phyloP scores from a whole-genome alignment of 768 basidiomycete species.

The Amanita pallidorosea region DNA sequence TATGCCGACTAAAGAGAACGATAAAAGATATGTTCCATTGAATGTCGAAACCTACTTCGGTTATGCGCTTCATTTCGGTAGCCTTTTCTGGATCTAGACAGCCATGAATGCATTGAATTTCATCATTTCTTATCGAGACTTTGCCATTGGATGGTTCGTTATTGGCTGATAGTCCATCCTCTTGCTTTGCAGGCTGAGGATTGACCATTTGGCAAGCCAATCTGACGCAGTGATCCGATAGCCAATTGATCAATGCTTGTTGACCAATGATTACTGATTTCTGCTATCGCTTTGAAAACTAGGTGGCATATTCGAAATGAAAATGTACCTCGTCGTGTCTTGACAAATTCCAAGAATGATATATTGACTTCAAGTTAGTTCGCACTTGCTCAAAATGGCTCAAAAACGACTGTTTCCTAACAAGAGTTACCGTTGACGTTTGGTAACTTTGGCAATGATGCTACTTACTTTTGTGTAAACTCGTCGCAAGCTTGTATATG shows the following conservation, averaged over 20 bases:
- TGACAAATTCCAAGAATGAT: constrained; percentile 46
- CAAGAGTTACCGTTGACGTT: constrained; percentile 1
- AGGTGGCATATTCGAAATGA: neutral
- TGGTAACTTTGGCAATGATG: neutral
- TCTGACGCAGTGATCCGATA: constrained; percentile 28
- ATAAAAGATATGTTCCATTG: neutral
- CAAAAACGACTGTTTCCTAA: constrained; percentile 33
- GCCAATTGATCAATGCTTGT: constrained; percentile 50
- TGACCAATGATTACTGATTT: constrained; percentile 51
- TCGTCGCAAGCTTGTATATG: constrained; percentile 44
- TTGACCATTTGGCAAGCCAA: constrained; percentile 1
- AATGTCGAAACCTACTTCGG: constrained; percentile 25
- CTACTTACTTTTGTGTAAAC: constrained; percentile 35
- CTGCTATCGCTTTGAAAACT: constrained; percentile 14
- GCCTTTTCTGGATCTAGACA: constrained; percentile 50
- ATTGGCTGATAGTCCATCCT: constrained; percentile 1
- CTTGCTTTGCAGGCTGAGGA: neutral
- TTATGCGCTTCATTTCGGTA: constrained; percentile 58
- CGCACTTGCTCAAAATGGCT: constrained; percentile 39
- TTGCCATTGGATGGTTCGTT: constrained; percentile 1
- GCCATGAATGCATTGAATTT: constrained; percentile 55
- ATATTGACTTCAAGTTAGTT: constrained; percentile 46
- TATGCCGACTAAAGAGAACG: constrained; percentile 29
- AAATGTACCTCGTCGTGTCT: constrained; percentile 34
- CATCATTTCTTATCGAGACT: constrained; percentile 16